Conservation (phyloP, 169 alveolate species). For the Neospora caninum region DNA sequence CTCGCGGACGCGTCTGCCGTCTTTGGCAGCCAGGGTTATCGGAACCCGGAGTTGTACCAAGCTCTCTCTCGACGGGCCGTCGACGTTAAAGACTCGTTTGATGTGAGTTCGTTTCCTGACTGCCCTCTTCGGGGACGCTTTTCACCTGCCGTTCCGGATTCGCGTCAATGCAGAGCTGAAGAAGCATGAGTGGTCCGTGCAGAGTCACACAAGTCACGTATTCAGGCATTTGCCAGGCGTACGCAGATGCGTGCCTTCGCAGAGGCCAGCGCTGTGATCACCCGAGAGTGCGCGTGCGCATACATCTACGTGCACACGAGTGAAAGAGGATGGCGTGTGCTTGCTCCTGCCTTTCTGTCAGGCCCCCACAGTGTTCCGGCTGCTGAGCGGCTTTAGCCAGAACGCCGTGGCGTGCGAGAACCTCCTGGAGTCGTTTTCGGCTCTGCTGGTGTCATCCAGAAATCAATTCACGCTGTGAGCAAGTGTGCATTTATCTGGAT, state of each 20-base stretch:
- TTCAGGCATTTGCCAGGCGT: no score
- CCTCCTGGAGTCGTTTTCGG: neutral
- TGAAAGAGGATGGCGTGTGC: no score
- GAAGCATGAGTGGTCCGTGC: no score
- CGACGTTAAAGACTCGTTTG: neutral
- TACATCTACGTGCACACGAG: no score
- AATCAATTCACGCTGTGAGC: neutral
- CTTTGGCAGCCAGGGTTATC: conserved; percentile 9
- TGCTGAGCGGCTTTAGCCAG: conserved; percentile 22
- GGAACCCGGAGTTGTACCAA: neutral
- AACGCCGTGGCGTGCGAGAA: conserved; percentile 28
- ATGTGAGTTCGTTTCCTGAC: neutral
- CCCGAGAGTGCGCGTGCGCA: no score
- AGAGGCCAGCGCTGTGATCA: no score
- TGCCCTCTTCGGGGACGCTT: neutral
- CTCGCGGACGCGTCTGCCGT: neutral
- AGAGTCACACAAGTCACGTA: no score
- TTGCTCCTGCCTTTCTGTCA: neutral
- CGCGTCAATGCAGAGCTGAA: no score
- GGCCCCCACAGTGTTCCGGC: neutral
- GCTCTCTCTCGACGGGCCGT: conserved; percentile 6
- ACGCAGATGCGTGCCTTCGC: no score
- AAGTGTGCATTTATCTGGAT: no score
- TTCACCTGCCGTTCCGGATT: no score
- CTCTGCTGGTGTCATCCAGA: neutral